Evolutionary conservation across 176 grass and related monocot species (phyloP).

Genomic region (Urochloa ruziziensis): DNA sequence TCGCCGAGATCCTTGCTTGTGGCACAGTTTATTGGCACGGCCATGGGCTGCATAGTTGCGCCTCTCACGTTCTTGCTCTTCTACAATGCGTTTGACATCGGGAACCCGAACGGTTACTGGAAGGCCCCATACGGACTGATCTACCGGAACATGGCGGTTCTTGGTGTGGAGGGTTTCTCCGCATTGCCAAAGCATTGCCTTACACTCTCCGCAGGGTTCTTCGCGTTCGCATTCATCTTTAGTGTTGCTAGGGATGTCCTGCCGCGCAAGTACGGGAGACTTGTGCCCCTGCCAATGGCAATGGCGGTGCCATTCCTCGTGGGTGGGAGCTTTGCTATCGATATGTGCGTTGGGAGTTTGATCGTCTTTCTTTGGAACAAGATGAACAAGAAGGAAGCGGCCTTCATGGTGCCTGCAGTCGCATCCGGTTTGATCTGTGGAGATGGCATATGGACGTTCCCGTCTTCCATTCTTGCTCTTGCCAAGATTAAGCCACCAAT

Average conservation of each 20-base stretch:
- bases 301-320: constrained; percentile 95
- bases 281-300: constrained; percentile 79
- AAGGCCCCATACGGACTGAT: constrained; percentile 88
- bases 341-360: constrained; percentile 75
- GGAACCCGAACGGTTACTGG: constrained; percentile 70
- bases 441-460: constrained; percentile 89
- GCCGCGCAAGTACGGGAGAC: constrained; percentile 40
- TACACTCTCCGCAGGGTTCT: constrained; percentile 68
- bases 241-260: constrained; percentile 56
- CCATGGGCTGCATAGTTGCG: constrained; percentile 72
- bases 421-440: constrained; percentile 88
- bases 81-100: constrained; percentile 87
- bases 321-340: constrained; percentile 78
- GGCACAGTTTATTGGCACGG: constrained; percentile 66
- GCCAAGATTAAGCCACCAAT: constrained; percentile 84
- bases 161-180: constrained; percentile 79
- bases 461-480: constrained; percentile 73
- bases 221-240: constrained; percentile 45
- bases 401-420: constrained; percentile 68
- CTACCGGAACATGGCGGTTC: constrained; percentile 91
- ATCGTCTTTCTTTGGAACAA: constrained; percentile 63
- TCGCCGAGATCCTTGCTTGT: constrained; percentile 78
- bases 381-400: constrained; percentile 56
- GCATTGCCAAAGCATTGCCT: constrained; percentile 64
- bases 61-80: constrained; percentile 86